Conservation (phyloP, 768 basidiomycete genomes). For the Rhizopogon rudus region DNA sequence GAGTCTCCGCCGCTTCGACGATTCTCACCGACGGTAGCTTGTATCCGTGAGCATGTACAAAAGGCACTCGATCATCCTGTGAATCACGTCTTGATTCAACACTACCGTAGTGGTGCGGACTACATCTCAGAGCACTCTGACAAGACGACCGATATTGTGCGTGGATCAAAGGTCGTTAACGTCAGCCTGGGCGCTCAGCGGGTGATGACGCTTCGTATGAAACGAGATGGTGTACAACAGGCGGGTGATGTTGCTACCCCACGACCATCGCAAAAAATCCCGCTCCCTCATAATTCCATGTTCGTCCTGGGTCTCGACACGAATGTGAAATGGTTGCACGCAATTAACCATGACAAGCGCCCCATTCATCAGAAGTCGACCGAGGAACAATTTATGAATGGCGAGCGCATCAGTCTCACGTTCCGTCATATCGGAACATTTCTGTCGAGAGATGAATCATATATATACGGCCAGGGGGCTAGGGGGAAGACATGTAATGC, state of each 20-base stretch:
- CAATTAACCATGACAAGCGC: conserved; percentile 74
- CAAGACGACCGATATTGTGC: conserved; percentile 79
- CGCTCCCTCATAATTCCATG: conserved; percentile 78
- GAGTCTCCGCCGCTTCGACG: conserved; percentile 62
- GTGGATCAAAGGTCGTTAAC: conserved; percentile 72
- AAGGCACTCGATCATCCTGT: conserved; percentile 56
- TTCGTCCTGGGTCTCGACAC: conserved; percentile 75
- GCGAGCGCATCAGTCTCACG: conserved; percentile 73
- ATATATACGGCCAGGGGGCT: conserved; percentile 74
- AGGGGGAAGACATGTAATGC: conserved; percentile 52
- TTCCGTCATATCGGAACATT: conserved; percentile 80
- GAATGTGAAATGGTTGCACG: conserved; percentile 72
- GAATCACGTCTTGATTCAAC: conserved; percentile 81
- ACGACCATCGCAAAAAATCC: conserved; percentile 54
- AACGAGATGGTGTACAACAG: conserved; percentile 39
- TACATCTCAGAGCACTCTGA: conserved; percentile 86
- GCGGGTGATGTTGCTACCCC: conserved; percentile 19
- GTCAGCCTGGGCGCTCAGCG: conserved; percentile 78
- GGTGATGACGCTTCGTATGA: conserved; percentile 67
- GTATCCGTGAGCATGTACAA: conserved; percentile 62
- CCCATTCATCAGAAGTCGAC: conserved; percentile 44
- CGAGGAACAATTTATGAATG: conserved; percentile 50
- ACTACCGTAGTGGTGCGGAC: conserved; percentile 74
- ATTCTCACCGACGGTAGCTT: conserved; percentile 65
- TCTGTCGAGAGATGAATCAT: conserved; percentile 42